A percentile compares a stretch with the other conserved stretches of the same genome.
Conservation (phyloP, 2,329 filamentous ascomycete genomes). For the Penicillium sclerotigenum region DNA sequence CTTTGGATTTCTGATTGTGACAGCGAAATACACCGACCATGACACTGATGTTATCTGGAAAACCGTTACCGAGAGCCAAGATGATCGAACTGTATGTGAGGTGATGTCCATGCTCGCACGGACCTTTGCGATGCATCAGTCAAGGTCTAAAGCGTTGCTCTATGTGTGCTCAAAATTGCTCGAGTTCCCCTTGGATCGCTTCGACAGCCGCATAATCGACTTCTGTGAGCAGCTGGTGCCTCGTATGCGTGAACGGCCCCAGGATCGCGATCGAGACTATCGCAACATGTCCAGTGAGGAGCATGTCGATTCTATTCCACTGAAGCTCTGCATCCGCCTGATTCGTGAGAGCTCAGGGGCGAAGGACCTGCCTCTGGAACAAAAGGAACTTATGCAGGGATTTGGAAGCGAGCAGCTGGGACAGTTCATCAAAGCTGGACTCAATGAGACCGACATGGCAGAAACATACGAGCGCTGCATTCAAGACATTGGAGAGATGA, state of each 20-base stretch:
- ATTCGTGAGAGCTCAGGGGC: constrained; percentile 67
- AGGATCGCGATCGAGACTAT: constrained; percentile 27
- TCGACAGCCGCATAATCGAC: constrained; percentile 60
- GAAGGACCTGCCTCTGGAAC: constrained; percentile 53
- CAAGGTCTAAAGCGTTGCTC: constrained; percentile 48
- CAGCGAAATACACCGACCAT: constrained; percentile 64
- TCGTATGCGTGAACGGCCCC: constrained; percentile 47
- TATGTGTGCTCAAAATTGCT: constrained; percentile 71
- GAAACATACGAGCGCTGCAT: constrained; percentile 66
- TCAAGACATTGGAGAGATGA: constrained; percentile 62
- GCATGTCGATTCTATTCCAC: constrained; percentile 44
- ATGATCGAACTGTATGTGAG: constrained; percentile 79
- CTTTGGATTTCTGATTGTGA: constrained; percentile 80
- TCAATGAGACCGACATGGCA: constrained; percentile 55
- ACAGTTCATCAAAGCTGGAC: constrained; percentile 57
- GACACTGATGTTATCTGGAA: constrained; percentile 83
- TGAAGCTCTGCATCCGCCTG: constrained; percentile 61
- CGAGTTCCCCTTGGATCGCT: constrained; percentile 60
- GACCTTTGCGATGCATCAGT: constrained; percentile 48
- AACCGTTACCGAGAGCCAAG: constrained; percentile 74
- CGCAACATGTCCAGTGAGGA: constrained; percentile 23
- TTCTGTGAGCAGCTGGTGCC: constrained; percentile 60
- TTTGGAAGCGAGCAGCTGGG: constrained; percentile 62
- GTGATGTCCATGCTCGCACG: constrained; percentile 64
- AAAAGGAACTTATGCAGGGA: constrained; percentile 60